Evolutionary conservation across 768 basidiomycete genomes (phyloP), one percentile per base, ranked within the genome.

Genomic region (Filobasidium floriforme): DNA sequence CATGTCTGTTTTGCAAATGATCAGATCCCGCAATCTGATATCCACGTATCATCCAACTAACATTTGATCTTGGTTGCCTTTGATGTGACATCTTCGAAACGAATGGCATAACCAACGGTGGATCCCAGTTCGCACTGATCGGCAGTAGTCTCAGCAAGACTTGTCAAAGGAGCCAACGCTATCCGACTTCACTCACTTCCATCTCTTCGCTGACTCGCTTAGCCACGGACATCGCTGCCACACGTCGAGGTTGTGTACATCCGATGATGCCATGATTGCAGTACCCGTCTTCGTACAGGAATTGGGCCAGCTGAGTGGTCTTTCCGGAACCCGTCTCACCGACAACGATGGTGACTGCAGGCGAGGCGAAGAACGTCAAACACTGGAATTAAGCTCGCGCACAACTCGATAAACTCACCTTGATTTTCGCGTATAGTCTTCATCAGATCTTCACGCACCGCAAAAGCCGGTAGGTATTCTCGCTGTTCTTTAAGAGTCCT

Each of bases 291-390:
- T 99, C 96, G 75, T 97, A 90, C 68, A 99, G 78, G 80, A 92
- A 99, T 75, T 99, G 96, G 0, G 90, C 82, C 7, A 99, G 81
- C 77, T 99, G 96, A 0, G 96, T 98, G 0, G 96, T 99, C 81
- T 99, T 99, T 7, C 96, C 96, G 0, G 94, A 98, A 11, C 96
- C 96, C n/a, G 96, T 99, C 80, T 99, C 96, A n/a, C 96, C 96
- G 46, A 99, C 89, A 44, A 98, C 91, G 65, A 99, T 86, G 57
- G 89, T 82, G 43, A 98, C 96, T 96, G 70, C 29, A 14, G 32
- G 32, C 32, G 32, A 9, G 32, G 32, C 32, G 9, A 9, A 37
- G 32, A 9, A 29, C n/a, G 15, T 40, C 41, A 43, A 14, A 41
- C 7, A 32, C 6, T 40, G 19, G 40, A 43, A 7, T 37, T 22